These are phyloP conservation scores for Hypsizygus marmoreus DNA, from an alignment of 768 basidiomycete genomes.

Conservation along the genomic window DNA sequence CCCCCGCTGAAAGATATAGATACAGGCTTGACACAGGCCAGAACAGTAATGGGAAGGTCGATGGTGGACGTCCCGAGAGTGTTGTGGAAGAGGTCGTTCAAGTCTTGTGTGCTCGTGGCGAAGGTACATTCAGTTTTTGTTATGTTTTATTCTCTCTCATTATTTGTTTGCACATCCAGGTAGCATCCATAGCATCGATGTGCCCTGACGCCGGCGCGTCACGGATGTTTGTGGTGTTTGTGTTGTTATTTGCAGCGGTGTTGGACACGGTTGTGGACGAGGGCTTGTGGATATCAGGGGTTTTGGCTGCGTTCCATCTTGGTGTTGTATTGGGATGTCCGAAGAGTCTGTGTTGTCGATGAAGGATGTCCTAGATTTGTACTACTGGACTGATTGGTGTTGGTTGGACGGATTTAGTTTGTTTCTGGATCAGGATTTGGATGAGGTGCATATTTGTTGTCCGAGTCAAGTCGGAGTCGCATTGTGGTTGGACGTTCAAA, in stretches of 20 bases:
- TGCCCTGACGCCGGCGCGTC: conserved; percentile 11
- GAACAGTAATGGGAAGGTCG: neutral
- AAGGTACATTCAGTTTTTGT: conserved; percentile 21
- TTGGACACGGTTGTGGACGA: conserved; percentile 29
- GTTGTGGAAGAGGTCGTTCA: conserved; percentile 20
- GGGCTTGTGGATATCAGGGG: conserved; percentile 19
- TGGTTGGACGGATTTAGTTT: no score
- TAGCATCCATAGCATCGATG: conserved; percentile 20
- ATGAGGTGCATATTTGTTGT: no score
- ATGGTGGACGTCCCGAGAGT: conserved; percentile 1
- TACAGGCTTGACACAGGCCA: no score
- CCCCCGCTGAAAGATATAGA: no score
- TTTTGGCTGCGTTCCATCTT: conserved; percentile 22
- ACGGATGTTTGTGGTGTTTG: conserved; percentile 9
- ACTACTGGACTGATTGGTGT: no score
- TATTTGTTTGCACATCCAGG: conserved; percentile 10
- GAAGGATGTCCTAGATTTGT: no score
- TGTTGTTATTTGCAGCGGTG: conserved; percentile 25
- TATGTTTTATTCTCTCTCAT: neutral
- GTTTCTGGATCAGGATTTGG: no score
- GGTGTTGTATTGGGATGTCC: conserved; percentile 16
- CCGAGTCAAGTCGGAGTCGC: no score
- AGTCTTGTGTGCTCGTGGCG: conserved; percentile 27
- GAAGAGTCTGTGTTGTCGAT: conserved; percentile 11
- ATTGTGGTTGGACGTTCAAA: no score